Percentiles rank a stretch among this genome's conserved stretches.
These are phyloP conservation scores for Cutaneotrichosporon cutaneum DNA, from an alignment of 1,284 basidiomycete species.

Conservation along the genomic window DNA sequence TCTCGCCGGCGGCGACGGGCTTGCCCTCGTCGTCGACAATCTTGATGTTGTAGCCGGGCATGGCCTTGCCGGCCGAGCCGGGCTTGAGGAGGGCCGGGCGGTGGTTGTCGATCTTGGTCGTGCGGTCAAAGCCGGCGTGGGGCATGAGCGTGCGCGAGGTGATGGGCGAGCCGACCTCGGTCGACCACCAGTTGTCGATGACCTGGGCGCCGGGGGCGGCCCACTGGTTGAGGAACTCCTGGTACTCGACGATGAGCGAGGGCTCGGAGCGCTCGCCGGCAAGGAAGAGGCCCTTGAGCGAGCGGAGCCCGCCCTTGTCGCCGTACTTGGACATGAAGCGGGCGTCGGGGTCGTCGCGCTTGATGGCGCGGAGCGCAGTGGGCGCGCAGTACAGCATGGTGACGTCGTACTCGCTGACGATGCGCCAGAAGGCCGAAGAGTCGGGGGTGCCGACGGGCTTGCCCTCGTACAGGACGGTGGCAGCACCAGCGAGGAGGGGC, in stretches of 20 bases:
- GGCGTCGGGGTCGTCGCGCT: slow-evolving; percentile 27
- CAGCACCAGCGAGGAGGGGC: slow-evolving; percentile 74
- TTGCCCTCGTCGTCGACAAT: slow-evolving; percentile 29
- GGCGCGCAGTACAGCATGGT: slow-evolving; percentile 90
- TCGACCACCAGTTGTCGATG: slow-evolving; percentile 93
- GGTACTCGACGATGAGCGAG: slow-evolving; percentile 24
- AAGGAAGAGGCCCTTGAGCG: slow-evolving; percentile 25
- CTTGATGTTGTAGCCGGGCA: slow-evolving; percentile 27
- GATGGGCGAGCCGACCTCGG: slow-evolving; percentile 77
- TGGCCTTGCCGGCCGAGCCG: slow-evolving; percentile 26
- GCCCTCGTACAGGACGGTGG: slow-evolving; percentile 88
- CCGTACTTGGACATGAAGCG: slow-evolving; percentile 17
- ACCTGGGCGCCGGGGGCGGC: slow-evolving; percentile 53
- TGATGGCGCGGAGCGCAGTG: slow-evolving; percentile 53
- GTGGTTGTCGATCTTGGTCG: slow-evolving; percentile 16
- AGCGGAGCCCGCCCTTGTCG: slow-evolving; percentile 20
- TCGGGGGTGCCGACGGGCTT: slow-evolving; percentile 87
- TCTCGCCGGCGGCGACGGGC: slow-evolving; percentile 17
- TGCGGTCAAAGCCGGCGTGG: slow-evolving; percentile 55
- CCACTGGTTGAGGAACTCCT: slow-evolving; percentile 26
- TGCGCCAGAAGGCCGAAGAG: slow-evolving; percentile 90
- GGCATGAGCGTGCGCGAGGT: slow-evolving; percentile 62
- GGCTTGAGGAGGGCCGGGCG: slow-evolving; percentile 20
- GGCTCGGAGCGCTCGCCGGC: slow-evolving; percentile 30
- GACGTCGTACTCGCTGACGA: slow-evolving; percentile 80